Percentiles rank a stretch among this genome's conserved stretches.
Evolutionary conservation across 192 early-diverging fungal genomes (phyloP).

Genomic region (Spizellomyces sp.): DNA sequence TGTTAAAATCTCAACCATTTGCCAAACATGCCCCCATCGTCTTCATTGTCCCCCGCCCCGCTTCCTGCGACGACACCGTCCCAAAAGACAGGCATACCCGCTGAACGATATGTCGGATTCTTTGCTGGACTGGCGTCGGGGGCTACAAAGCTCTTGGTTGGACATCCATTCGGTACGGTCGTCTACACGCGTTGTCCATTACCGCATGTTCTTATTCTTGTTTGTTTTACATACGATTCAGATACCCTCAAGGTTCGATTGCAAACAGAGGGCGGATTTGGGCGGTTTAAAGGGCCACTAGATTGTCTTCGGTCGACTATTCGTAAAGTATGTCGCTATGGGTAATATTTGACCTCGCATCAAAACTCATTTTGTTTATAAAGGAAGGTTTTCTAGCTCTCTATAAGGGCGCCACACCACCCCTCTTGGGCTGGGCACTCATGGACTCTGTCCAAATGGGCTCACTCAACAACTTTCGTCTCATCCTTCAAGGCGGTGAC

Average conservation of each 20-base stretch:
- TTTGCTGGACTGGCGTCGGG: constrained; percentile 45
- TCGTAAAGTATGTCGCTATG: constrained; percentile 67
- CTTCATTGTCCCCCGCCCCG: no score
- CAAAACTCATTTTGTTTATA: neutral
- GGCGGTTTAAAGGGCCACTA: constrained; percentile 62
- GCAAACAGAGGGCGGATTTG: constrained; percentile 50
- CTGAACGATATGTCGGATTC: constrained; percentile 44
- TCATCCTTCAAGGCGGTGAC: constrained; percentile 60
- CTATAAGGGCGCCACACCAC: constrained; percentile 93
- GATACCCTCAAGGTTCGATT: constrained; percentile 53
- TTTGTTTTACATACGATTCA: neutral
- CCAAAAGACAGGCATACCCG: constrained; percentile 2
- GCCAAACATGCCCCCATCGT: no score
- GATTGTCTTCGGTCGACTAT: constrained; percentile 84
- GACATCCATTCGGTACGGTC: constrained; percentile 44
- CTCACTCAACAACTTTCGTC: constrained; percentile 78
- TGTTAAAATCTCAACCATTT: no score
- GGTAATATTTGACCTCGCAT: neutral
- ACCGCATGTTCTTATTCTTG: neutral
- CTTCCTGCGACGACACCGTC: no score
- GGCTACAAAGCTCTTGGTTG: constrained; percentile 45
- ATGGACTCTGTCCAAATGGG: constrained; percentile 83
- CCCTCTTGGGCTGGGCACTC: constrained; percentile 86
- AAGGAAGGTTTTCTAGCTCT: constrained; percentile 65
- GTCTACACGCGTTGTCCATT: neutral